phyloP scores from a whole-genome alignment of 179 eudicot genomes.

The Drosera spatulata region DNA sequence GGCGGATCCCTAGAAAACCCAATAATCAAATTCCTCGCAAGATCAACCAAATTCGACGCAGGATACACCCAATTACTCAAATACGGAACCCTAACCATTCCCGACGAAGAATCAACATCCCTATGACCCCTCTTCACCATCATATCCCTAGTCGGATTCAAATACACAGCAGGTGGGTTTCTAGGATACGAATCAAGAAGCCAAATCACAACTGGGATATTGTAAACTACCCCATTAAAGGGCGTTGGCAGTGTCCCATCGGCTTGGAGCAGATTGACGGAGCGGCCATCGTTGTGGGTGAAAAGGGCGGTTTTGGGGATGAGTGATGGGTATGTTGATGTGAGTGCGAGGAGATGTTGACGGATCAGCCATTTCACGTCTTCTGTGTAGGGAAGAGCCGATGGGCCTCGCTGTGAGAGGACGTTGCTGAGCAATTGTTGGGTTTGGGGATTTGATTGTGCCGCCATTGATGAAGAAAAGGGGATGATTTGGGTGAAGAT shows the following conservation, averaged over 20 bases:
- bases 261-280: slow-evolving; percentile 64
- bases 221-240: slow-evolving; percentile 55
- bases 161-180: slow-evolving; percentile 40
- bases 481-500: too few relatives aligned
- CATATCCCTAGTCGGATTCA: slow-evolving; percentile 87
- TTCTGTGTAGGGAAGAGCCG: slow-evolving; percentile 68
- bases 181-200: slow-evolving; percentile 33
- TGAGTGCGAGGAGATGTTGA: too few relatives aligned
- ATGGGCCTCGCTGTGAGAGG: slow-evolving; percentile 82
- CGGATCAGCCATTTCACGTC: slow-evolving; percentile 30
- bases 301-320: slow-evolving; percentile 59
- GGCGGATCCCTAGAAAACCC: slow-evolving; percentile 66
- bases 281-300: slow-evolving; percentile 86
- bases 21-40: slow-evolving; percentile 37
- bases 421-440: slow-evolving; percentile 71
- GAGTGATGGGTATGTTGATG: slow-evolving; percentile 40
- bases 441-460: slow-evolving; percentile 15
- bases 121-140: slow-evolving; percentile 67
- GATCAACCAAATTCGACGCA: slow-evolving; percentile 61
- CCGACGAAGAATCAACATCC: slow-evolving; percentile 52
- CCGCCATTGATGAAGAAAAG: not conserved
- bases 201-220: slow-evolving; percentile 79
- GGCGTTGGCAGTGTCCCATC: slow-evolving; percentile 80
- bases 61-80: slow-evolving; percentile 74
- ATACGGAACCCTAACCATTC: slow-evolving; percentile 57